Base-by-base conservation (phyloP, 108 stramenopile species). In the Aurantiochytrium sp. region DNA sequence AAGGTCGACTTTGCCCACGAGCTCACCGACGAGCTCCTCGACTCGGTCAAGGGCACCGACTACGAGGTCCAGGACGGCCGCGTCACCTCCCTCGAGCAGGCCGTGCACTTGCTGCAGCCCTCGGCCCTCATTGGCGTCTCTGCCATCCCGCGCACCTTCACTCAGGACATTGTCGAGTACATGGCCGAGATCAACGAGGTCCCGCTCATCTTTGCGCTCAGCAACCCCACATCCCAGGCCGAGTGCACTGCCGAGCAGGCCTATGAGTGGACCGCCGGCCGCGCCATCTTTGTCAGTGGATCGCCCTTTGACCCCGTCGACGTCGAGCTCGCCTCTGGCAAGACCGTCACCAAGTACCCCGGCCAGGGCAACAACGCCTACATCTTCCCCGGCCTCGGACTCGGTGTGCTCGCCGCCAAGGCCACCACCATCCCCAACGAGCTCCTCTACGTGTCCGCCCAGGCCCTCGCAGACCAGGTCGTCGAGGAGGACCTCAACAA, bases 211-310 rank as follows among this genome's bases (percentile, higher is more conserved):
- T 98, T 99, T 86, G 97, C 98, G 4, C 92, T 99, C 37, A 96
- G 96, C 52, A 99, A 99, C 86, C 99, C 99, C 45, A 99, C 99
- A 22, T 94, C 91, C 12, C 96, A 95, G 86, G 97, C 98, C 27
- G 98, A 99, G 89, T 98, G 98, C 87, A 96, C 98, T 4, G 97
- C 98, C 52, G 93, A 94, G 89, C 96, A 99, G 92, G 99, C 99
- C 2, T 97, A 97, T 90, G 93, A 93, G 92, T 98, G 98, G 97
- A 96, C 98, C 4, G 89, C 96, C 27, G 99, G 98, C 32, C 91
- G 90, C 15, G 95, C 95, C 73, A 94, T 99, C 86, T 98, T 98
- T 92, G 97, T 96, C 24, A 93, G 93, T 37, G 98, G 98, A 8
- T 95, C 95, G n/a, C 98, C 98, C 4, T 99, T 99, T 93, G 96